Percentiles rank a stretch among this genome's conserved stretches.
Conservation (phyloP, 352 stramenopile genomes). For the Phytophthora fragariaefolia region DNA sequence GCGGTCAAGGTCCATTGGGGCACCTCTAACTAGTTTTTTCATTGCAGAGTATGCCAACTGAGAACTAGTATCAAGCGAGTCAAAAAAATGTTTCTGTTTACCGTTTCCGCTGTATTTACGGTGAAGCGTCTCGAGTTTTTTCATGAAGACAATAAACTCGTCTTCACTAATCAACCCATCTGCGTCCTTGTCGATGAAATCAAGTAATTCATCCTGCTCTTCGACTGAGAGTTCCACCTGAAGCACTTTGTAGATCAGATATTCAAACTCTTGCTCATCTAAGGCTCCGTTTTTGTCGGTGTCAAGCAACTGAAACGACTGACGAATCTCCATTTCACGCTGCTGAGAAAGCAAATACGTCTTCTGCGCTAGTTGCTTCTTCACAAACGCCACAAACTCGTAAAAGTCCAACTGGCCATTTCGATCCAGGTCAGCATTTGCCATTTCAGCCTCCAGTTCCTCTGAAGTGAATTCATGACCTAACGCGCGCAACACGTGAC, state of each 20-base stretch:
- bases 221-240: constrained; percentile 78
- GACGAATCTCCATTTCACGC: constrained; percentile 77
- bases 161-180: constrained; percentile 72
- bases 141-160: constrained; percentile 82
- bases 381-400: constrained; percentile 79
- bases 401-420: constrained; percentile 80
- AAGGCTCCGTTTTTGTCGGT: constrained; percentile 69
- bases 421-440: constrained; percentile 59
- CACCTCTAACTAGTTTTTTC: constrained; percentile 78
- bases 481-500: constrained; percentile 68
- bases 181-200: constrained; percentile 70
- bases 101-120: constrained; percentile 39
- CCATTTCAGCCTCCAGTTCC: constrained; percentile 72
- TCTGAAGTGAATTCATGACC: constrained; percentile 74
- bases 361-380: constrained; percentile 62
- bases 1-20: constrained; percentile 68
- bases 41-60: constrained; percentile 68
- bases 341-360: constrained; percentile 62
- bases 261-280: constrained; percentile 80
- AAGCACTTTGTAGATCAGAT: constrained; percentile 75
- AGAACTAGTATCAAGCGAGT: constrained; percentile 50
- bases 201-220: constrained; percentile 72
- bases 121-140: constrained; percentile 64
- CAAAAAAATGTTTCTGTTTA: constrained; percentile 46
- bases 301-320: constrained; percentile 75